Percentiles rank a stretch among this genome's conserved stretches.
These are phyloP conservation scores for Penicillium sp. DNA, from an alignment of 2,329 filamentous ascomycete species.

Conservation along the genomic window DNA sequence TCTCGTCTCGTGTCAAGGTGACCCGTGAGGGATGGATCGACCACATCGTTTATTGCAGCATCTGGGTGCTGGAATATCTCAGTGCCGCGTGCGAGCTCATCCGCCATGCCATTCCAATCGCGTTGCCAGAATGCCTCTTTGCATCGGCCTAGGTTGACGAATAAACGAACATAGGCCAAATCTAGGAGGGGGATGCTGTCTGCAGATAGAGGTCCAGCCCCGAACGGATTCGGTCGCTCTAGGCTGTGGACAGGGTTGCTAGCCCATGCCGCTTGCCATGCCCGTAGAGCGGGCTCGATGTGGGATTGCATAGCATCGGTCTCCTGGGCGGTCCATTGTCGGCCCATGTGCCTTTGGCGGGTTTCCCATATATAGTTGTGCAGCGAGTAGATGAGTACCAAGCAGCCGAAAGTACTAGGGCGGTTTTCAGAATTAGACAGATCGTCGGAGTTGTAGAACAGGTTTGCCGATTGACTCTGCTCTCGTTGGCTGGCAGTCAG, in stretches of 20 bases:
- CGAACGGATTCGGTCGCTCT: conserved; percentile 80
- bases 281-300: conserved; percentile 87
- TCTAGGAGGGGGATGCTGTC: conserved; percentile 90
- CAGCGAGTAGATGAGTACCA: conserved; percentile 87
- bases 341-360: conserved; percentile 80
- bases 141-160: conserved; percentile 85
- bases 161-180: conserved; percentile 85
- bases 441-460: conserved; percentile 53
- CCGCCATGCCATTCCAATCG: conserved; percentile 87
- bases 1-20: conserved; percentile 29
- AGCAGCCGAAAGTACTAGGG: conserved; percentile 87
- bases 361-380: conserved; percentile 99
- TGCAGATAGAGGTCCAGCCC: conserved; percentile 76
- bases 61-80: conserved; percentile 74
- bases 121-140: conserved; percentile 94
- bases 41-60: conserved; percentile 29
- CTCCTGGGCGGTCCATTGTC: conserved; percentile 86
- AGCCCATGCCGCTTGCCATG: conserved; percentile 91
- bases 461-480: conserved; percentile 38
- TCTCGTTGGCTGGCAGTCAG: conserved; percentile 72
- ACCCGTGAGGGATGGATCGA: conserved; percentile 30
- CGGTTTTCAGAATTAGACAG: conserved; percentile 62
- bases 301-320: conserved; percentile 95
- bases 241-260: conserved; percentile 80
- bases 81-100: conserved; percentile 75